phyloP scores from a whole-genome alignment of 106 monocot species.

The Triglochin maritima region DNA sequence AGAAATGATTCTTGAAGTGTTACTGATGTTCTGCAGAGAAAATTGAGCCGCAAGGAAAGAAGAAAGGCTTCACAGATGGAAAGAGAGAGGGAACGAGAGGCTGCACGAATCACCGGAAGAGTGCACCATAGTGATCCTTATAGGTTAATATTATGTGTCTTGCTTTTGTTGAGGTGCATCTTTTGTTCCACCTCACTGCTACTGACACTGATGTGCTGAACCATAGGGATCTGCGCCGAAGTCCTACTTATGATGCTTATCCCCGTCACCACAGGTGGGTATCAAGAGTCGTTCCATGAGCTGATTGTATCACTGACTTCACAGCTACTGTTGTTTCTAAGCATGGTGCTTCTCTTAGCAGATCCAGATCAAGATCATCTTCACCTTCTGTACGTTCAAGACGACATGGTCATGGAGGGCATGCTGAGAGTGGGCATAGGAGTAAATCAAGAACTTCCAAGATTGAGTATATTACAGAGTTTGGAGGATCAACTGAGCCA shows the following conservation, averaged over 20 bases:
- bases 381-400: conserved; percentile 71
- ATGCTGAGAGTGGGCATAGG: conserved; percentile 52
- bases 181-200: not conserved
- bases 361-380: conserved; percentile 66
- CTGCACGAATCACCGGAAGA: conserved; percentile 55
- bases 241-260: conserved; percentile 98
- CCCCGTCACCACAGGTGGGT: conserved; percentile 47
- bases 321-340: not conserved
- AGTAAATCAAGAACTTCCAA: conserved; percentile 73
- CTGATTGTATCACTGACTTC: too few relatives aligned
- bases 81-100: conserved; percentile 82
- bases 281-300: not conserved
- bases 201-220: not conserved
- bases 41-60: conserved; percentile 96
- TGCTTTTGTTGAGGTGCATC: not conserved
- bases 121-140: conserved; percentile 77
- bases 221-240: conserved; percentile 64
- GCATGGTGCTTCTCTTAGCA: conserved; percentile 17
- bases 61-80: conserved; percentile 96
- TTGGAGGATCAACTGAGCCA: conserved; percentile 55
- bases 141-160: conserved; percentile 30
- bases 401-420: conserved; percentile 41
- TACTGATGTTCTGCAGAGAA: conserved; percentile 41
- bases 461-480: conserved; percentile 96
- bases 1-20: not conserved